A percentile compares a stretch with the other conserved stretches of the same genome.
These are phyloP conservation scores for Bruguiera gymnorhiza DNA, from an alignment of 345 rosid genomes.

Conservation along the genomic window DNA sequence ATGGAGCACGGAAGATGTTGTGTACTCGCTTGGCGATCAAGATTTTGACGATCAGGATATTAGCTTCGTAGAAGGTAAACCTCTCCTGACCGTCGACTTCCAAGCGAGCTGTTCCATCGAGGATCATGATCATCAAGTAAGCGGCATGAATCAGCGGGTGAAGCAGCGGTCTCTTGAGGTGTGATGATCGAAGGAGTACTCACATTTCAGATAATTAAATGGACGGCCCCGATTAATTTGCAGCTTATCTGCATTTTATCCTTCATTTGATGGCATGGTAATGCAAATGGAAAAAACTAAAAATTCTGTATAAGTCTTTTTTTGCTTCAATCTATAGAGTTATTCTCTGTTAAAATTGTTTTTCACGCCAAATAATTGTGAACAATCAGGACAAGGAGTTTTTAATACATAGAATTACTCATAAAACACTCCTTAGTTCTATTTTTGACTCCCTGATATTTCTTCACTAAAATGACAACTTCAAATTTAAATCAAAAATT, in stretches of 20 bases:
- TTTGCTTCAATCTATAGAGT: no score
- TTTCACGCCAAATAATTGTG: background rate
- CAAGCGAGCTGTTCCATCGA: background rate
- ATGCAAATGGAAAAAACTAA: no score
- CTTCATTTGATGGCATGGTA: no score
- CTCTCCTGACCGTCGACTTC: background rate
- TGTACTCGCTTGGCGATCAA: constrained; percentile 44
- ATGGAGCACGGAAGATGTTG: constrained; percentile 54
- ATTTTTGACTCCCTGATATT: no score
- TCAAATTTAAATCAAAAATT: no score
- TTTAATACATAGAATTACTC: no score
- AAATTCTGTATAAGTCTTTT: no score
- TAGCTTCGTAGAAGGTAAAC: background rate
- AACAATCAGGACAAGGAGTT: background rate
- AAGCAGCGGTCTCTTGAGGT: constrained; percentile 16
- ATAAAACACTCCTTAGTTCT: no score
- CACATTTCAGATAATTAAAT: no score
- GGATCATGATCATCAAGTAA: constrained; percentile 8
- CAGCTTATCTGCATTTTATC: background rate
- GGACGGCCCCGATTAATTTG: background rate
- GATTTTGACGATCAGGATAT: constrained; percentile 2
- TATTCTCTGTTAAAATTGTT: no score
- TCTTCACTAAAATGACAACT: no score
- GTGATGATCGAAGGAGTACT: background rate
- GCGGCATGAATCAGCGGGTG: background rate